These are phyloP conservation scores for Gossypium mustelinum DNA, from an alignment of 345 rosid genomes.

Conservation along the genomic window DNA sequence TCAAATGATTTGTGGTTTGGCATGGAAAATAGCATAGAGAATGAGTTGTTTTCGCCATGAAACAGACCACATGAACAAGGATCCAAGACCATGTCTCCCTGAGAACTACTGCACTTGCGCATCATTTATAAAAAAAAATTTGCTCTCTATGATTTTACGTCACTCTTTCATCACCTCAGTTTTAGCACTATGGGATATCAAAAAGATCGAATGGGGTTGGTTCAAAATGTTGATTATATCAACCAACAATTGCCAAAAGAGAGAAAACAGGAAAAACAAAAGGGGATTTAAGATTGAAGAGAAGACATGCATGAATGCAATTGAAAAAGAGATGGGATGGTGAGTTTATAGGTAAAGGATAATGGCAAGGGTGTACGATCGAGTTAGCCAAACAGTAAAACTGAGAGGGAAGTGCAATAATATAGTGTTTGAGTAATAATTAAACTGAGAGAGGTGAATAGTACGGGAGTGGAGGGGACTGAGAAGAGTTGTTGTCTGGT, in stretches of 20 bases:
- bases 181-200: background rate
- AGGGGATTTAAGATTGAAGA: background rate
- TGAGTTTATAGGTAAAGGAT: conserved; percentile 29
- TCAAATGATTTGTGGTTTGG: conserved; percentile 34
- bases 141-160: background rate
- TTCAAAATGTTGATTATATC: background rate
- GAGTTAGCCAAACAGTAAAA: conserved; percentile 17
- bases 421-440: conserved; percentile 30
- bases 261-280: background rate
- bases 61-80: conserved; percentile 52
- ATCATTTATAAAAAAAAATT: conserved; percentile 24
- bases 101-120: conserved; percentile 49
- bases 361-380: conserved; percentile 16
- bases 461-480: background rate
- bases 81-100: conserved; percentile 37
- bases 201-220: background rate
- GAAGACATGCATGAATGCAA: background rate
- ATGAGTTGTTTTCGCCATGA: conserved; percentile 37
- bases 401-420: conserved; percentile 29
- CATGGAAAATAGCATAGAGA: conserved; percentile 45
- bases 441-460: background rate
- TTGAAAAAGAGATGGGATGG: background rate
- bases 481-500: conserved; percentile 30
- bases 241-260: background rate
- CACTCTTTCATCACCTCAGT: background rate